Base-by-base conservation (phyloP, 2,329 filamentous ascomycete genomes). In the Colletotrichum musae region DNA sequence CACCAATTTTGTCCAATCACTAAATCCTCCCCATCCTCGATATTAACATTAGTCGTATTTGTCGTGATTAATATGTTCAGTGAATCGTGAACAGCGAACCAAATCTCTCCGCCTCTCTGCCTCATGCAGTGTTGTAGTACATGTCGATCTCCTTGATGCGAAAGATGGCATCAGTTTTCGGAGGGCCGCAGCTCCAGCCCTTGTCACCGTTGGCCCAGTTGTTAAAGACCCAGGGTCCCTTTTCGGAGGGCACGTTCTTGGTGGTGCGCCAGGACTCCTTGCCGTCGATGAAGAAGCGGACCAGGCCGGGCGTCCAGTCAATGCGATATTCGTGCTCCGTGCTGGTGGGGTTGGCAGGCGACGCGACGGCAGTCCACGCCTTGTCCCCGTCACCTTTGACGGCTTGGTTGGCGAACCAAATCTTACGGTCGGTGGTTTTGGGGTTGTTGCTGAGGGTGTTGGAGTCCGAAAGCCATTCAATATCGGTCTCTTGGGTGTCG, bases 331-430 rank as follows among this genome's bases (percentile, higher is more conserved):
- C 77, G 64, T 78, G 77, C 72, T 78, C 77, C 1, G 72, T 72
- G 0, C 52, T 57, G 2, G 76, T 78, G 0, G 76, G 71, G 57
- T 74, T 70, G 0, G 66, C 28, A 0, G 74, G 76, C 9, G 73
- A 72, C 2, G 51, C 28, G 0, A 74, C 53, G 0, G 60, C 21
- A 2, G 65, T 73, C 53, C 65, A 58, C 1, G 72, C 71, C 15
- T 68, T 68, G 5, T 71, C 16, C 2, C 71, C 71, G 3, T 72
- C 68, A 9, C 65, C 67, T n/a, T 73, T 61, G 3, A 53, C 57
- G 53, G 76, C 77, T 36, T 78, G 77, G 72, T 78, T 78, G 3
- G 76, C 77, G 47, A 77, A 66, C 76, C 76, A 78, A 26, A 78
- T 48, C n/a, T 72, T 63, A 28, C 73, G 72, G 7, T 66, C 59